Evolutionary conservation across 164 flowering plant genomes (phyloP).

Genomic region (Houttuynia cordata): DNA sequence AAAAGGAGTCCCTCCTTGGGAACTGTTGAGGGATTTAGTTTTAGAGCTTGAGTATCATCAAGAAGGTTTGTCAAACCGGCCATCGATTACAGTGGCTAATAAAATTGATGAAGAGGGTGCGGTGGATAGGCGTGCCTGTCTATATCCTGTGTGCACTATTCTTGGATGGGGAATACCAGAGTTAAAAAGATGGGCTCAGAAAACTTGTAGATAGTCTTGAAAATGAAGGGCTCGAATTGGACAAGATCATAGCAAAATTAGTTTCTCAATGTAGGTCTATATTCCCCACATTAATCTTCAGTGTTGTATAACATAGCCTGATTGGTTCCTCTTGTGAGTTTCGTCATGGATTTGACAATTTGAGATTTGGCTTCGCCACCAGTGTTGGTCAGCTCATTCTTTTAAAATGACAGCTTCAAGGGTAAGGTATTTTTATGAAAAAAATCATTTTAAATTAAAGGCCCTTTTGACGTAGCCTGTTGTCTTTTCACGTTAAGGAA

Average conservation of each 20-base stretch:
- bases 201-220: constrained; percentile 56
- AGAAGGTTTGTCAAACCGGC: constrained; percentile 60
- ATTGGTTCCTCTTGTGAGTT: no score
- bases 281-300: no score
- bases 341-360: no score
- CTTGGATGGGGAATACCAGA: constrained; percentile 74
- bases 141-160: constrained; percentile 82
- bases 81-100: constrained; percentile 78
- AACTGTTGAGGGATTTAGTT: constrained; percentile 64
- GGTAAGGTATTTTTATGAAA: no score
- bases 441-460: no score
- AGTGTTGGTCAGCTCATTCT: no score
- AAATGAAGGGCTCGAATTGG: constrained; percentile 26
- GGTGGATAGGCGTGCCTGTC: constrained; percentile 47
- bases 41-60: constrained; percentile 73
- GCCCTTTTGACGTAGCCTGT: no score
- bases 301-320: no score
- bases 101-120: constrained; percentile 86
- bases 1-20: constrained; percentile 87
- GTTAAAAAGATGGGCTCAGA: constrained; percentile 63
- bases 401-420: no score
- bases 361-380: no score
- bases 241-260: constrained; percentile 30
- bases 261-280: neutral
- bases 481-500: no score